Conservation (phyloP, 2,329 filamentous ascomycete species). For the Fonsecaea monophora region DNA sequence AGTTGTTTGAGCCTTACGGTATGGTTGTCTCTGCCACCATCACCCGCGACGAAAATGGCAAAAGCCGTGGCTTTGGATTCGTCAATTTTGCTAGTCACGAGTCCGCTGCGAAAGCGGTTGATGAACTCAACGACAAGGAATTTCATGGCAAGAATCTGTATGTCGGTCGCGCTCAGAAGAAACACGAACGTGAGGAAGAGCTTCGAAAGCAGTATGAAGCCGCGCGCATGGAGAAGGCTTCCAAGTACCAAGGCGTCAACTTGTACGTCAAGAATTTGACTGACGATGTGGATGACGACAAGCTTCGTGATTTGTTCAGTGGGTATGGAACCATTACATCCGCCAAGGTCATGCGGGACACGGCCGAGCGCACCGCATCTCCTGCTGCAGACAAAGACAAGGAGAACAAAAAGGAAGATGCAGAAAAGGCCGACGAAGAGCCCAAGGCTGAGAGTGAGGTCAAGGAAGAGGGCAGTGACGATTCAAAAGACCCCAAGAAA, state of each 20-base stretch:
- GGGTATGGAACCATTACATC: slow-evolving; percentile 95
- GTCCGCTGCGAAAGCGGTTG: slow-evolving; percentile 81
- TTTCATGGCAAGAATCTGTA: slow-evolving; percentile 96
- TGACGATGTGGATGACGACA: slow-evolving; percentile 96
- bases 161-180: slow-evolving; percentile 98
- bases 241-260: slow-evolving; percentile 99
- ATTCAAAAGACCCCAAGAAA: slow-evolving; percentile 62
- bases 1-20: slow-evolving; percentile 88
- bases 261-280: slow-evolving; percentile 99
- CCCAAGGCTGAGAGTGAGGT: slow-evolving; percentile 54
- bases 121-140: slow-evolving; percentile 88
- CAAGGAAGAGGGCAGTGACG: slow-evolving; percentile 55
- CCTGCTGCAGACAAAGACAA: slow-evolving; percentile 57
- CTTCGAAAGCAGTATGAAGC: slow-evolving; percentile 98
- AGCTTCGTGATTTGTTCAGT: slow-evolving; percentile 91
- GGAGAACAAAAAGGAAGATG: slow-evolving; percentile 61
- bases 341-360: slow-evolving; percentile 98
- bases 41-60: slow-evolving; percentile 84
- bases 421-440: slow-evolving; percentile 59
- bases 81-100: slow-evolving; percentile 96
- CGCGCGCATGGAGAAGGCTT: slow-evolving; percentile 95
- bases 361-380: slow-evolving; percentile 53
- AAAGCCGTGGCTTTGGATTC: slow-evolving; percentile 94
- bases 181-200: slow-evolving; percentile 99
- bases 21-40: slow-evolving; percentile 96